These are phyloP conservation scores for Clitoria ternatea DNA, from an alignment of 306 rosid species.

Conservation along the genomic window DNA sequence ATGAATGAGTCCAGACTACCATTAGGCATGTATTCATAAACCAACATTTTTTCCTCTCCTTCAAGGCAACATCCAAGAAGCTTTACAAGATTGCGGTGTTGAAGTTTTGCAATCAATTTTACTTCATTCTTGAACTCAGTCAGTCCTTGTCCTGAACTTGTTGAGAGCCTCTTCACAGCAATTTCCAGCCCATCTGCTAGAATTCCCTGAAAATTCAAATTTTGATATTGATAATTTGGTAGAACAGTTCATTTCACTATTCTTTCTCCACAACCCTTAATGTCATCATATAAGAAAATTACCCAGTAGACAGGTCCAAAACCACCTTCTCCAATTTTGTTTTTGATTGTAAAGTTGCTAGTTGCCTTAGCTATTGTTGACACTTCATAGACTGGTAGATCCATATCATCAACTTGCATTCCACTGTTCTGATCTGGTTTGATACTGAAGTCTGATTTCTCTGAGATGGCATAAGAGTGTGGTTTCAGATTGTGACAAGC, in stretches of 20 bases:
- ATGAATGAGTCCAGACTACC: constrained; percentile 45
- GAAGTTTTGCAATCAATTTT: constrained; percentile 48
- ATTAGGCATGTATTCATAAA: constrained; percentile 44
- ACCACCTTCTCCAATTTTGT: constrained; percentile 57
- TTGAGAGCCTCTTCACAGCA: constrained; percentile 57
- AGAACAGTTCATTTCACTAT: neutral
- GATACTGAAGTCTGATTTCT: constrained; percentile 6
- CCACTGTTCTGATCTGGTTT: constrained; percentile 21
- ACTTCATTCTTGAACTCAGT: constrained; percentile 51
- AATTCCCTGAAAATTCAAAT: constrained; percentile 34
- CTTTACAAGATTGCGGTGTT: constrained; percentile 56
- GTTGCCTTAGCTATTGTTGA: constrained; percentile 44
- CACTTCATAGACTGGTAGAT: constrained; percentile 42
- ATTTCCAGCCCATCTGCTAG: constrained; percentile 41
- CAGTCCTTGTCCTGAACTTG: constrained; percentile 42
- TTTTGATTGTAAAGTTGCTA: constrained; percentile 30
- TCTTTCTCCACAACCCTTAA: neutral
- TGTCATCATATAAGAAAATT: neutral
- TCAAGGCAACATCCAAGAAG: constrained; percentile 54
- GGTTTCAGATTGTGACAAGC: neutral
- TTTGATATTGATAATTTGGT: neutral
- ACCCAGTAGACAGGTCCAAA: constrained; percentile 60
- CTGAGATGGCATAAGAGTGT: neutral
- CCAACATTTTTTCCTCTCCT: constrained; percentile 40
- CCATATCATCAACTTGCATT: constrained; percentile 46